phyloP scores from a whole-genome alignment of 345 rosid genomes.

The Brassica rapa region DNA sequence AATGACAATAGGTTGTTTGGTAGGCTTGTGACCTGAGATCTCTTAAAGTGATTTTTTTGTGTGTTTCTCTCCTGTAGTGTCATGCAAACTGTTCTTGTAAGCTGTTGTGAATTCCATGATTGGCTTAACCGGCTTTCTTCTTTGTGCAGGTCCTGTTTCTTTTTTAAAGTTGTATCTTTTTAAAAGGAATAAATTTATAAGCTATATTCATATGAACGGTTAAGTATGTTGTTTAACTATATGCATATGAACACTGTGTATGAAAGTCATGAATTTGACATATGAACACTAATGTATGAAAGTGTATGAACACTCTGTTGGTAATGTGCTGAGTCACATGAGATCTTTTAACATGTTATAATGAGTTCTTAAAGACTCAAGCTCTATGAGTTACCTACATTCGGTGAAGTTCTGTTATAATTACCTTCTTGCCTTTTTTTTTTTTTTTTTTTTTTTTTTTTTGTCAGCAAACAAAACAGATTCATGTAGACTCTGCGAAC shows the following conservation, averaged over 20 bases:
- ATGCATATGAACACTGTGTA: neutral
- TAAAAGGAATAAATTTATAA: neutral
- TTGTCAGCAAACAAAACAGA: too few relatives aligned
- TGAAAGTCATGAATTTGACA: neutral
- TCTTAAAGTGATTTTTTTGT: neutral
- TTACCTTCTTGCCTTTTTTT: neutral
- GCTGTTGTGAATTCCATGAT: neutral
- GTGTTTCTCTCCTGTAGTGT: conserved; percentile 9
- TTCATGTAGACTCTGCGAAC: too few relatives aligned
- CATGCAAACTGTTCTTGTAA: conserved; percentile 12
- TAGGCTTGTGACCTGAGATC: neutral
- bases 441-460: too few relatives aligned
- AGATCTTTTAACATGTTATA: neutral
- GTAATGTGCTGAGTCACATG: neutral
- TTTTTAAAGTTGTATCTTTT: neutral
- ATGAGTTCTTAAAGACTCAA: too few relatives aligned
- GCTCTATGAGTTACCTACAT: too few relatives aligned
- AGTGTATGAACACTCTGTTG: too few relatives aligned
- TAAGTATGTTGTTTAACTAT: too few relatives aligned
- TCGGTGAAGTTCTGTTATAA: neutral
- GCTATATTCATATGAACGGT: neutral
- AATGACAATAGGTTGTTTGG: neutral
- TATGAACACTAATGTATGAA: too few relatives aligned
- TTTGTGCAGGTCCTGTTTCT: neutral
- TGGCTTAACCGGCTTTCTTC: neutral